Base-by-base conservation (phyloP, 202 grass and related monocot genomes). In the Brachypodium distachyon region DNA sequence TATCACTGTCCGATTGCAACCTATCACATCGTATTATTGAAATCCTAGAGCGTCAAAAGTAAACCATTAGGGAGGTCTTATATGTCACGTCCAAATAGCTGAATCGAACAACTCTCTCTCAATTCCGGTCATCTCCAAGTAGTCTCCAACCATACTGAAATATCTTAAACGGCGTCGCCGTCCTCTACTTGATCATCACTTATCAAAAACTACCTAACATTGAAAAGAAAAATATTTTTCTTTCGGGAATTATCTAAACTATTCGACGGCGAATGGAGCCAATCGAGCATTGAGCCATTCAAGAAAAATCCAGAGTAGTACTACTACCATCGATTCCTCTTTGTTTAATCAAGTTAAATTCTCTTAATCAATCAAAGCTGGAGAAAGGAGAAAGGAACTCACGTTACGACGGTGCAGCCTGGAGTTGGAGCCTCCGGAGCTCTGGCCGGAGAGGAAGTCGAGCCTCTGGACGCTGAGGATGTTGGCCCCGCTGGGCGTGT, bases 391-490 rank as follows among this genome's bases (percentile, higher is more conserved):
- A 34, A 13, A 11, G 8, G 3, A 61, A 44, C 87, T 86, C 73
- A 96, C 93, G 39, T 96, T 96, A 62, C 41, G 62, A 4, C 93
- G 89, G 87, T 76, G 93, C 29, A 90, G 87, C 66, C 54, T 83
- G 23, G 93, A 96, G 55, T 85, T 88, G 23, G 87, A 88, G 18
- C 22, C 84, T 5, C 29, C 79, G 42, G 59, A 8, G 53, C 33
- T 36, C 26, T 72, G 36, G 1, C 89, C 92, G 43, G 86, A 89
- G 26, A 87, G 70, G 80, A 96, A 96, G 77, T 96, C 67, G 0
- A 92, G 72, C 0, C 12, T 73, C 12, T 5, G 47, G 4, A 1
- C 0, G 28, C 65, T 77, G 38, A 59, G 70, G 29, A 82, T 0
- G 29, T 91, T 80, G 0, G 34, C 2, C 0, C 56, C 62, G 14